Conservation (phyloP, 192 early-diverging fungal genomes). For the Radiomyces spectabilis region DNA sequence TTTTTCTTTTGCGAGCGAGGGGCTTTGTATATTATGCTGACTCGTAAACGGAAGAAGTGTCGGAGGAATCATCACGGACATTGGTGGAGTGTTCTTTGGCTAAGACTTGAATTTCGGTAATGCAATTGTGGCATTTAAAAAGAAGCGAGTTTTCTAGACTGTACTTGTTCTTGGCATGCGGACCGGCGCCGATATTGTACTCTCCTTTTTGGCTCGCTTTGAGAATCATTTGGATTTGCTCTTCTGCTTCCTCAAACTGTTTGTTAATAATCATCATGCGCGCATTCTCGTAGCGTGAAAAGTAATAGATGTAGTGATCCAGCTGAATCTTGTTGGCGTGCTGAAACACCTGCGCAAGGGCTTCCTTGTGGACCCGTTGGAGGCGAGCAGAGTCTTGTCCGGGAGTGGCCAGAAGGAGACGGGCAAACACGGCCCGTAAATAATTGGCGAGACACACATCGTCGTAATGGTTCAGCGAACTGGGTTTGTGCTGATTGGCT, state of each 20-base stretch:
- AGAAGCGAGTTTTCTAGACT: constrained; percentile 55
- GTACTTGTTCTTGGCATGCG: constrained; percentile 56
- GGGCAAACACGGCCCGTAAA: constrained; percentile 56
- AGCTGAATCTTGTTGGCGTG: constrained; percentile 48
- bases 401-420: constrained; percentile 35
- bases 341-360: constrained; percentile 39
- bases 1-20: too few species aligned
- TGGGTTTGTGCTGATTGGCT: constrained; percentile 24
- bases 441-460: constrained; percentile 70
- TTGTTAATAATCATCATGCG: constrained; percentile 38
- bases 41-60: too few species aligned
- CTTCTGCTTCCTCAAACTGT: constrained; percentile 31
- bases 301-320: constrained; percentile 57
- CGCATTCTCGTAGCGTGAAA: constrained; percentile 51
- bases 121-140: constrained; percentile 51
- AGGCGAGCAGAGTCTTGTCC: background rate
- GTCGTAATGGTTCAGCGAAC: constrained; percentile 56
- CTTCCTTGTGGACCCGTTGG: constrained; percentile 14
- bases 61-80: too few species aligned
- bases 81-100: too few species aligned
- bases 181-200: constrained; percentile 17
- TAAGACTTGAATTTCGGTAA: constrained; percentile 22
- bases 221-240: constrained; percentile 43
- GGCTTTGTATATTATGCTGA: too few species aligned
- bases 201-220: constrained; percentile 22